A percentile compares a stretch with the other conserved stretches of the same genome.
These are phyloP conservation scores for Anaeramoeba flamelloides DNA, from an alignment of 78 protist species.

Conservation along the genomic window DNA sequence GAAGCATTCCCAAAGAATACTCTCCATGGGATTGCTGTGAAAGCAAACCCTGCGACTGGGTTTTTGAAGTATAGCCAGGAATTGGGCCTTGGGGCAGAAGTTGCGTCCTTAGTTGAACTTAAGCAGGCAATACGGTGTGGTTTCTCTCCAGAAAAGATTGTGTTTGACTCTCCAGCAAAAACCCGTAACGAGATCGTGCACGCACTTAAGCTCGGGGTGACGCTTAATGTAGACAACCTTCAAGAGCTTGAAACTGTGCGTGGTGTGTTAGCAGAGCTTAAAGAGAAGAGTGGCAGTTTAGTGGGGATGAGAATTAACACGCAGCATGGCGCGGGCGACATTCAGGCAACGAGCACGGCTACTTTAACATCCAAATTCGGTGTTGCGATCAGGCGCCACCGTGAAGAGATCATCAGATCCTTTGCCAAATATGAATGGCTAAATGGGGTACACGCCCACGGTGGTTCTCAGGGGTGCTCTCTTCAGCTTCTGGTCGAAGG, in stretches of 20 bases:
- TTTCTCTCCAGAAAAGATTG: background rate
- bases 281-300: background rate
- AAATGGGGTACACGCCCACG: background rate
- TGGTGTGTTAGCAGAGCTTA: background rate
- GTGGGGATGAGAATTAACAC: background rate
- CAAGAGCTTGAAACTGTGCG: background rate
- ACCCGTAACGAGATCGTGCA: background rate
- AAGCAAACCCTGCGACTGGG: background rate
- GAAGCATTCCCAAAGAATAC: too few species aligned
- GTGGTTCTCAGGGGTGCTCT: conserved; percentile 1
- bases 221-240: background rate
- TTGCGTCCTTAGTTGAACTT: background rate
- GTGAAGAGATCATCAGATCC: background rate
- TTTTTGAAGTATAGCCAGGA: background rate
- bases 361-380: conserved; percentile 1
- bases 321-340: background rate
- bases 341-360: conserved; percentile 1
- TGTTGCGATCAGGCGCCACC: background rate
- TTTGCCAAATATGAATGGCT: background rate
- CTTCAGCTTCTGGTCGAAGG: background rate
- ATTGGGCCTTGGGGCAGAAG: background rate
- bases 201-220: background rate
- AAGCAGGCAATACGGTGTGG: background rate
- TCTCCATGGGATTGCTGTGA: background rate
- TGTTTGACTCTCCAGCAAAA: conserved; percentile 2